These are phyloP conservation scores for Dillenia turbinata DNA, from an alignment of 164 flowering plant genomes.

Conservation along the genomic window DNA sequence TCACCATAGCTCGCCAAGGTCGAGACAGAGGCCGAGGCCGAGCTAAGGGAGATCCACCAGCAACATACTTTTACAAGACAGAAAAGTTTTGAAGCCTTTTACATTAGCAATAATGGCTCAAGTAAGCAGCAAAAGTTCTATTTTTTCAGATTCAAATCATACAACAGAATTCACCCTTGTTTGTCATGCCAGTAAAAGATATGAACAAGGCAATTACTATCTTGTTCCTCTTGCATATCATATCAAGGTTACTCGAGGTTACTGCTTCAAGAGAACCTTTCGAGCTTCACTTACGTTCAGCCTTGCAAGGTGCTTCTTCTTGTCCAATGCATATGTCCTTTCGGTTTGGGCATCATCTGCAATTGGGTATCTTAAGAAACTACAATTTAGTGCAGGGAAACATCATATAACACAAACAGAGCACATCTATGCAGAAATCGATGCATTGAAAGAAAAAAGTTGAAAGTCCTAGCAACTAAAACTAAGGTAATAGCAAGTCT, in stretches of 20 bases:
- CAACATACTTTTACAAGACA: too few relatives aligned
- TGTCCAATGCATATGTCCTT: slow-evolving; percentile 79
- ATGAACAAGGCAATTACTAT: neutral
- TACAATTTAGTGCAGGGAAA: slow-evolving; percentile 22
- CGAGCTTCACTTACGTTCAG: slow-evolving; percentile 70
- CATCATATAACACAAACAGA: neutral
- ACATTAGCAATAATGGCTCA: too few relatives aligned
- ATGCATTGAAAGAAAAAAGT: neutral
- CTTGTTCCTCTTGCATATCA: too few relatives aligned
- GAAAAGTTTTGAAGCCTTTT: too few relatives aligned
- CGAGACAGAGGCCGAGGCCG: too few relatives aligned
- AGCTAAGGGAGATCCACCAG: too few relatives aligned
- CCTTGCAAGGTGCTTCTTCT: slow-evolving; percentile 85
- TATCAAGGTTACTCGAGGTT: slow-evolving; percentile 3
- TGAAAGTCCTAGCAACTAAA: neutral
- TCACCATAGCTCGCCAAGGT: too few relatives aligned
- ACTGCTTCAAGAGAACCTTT: slow-evolving; percentile 85
- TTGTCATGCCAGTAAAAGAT: too few relatives aligned
- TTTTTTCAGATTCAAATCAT: too few relatives aligned
- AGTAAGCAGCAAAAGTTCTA: too few relatives aligned
- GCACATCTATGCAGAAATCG: neutral
- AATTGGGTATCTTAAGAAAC: slow-evolving; percentile 77
- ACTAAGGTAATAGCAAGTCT: too few relatives aligned
- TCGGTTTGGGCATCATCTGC: slow-evolving; percentile 98
- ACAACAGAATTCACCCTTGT: too few relatives aligned